Evolutionary conservation across 768 basidiomycete species (phyloP), one percentile per base, ranked within the genome.

Genomic region (Suillus discolor): DNA sequence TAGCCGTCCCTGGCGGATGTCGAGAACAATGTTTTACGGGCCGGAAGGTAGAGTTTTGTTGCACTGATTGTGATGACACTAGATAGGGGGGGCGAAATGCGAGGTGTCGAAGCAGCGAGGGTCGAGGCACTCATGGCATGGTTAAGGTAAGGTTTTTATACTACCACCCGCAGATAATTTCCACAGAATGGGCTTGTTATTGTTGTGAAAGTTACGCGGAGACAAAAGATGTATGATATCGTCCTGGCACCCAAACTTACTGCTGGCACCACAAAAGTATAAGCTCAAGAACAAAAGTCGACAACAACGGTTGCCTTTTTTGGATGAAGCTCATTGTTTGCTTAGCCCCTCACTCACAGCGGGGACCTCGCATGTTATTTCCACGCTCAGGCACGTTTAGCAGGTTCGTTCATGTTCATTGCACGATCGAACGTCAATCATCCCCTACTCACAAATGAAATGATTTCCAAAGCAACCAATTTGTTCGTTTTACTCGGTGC

Each of bases 231-330:
- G 51, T 36, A 12, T n/a, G n/a, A n/a, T 4, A 62, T 62, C 38
- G 62, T 51, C 62, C 28, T 62, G 4, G 5, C 34, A 55, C 20
- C 45, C 18, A 51, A 5, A 39, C 4, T 13, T 4, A 12, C 5
- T 20, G 36, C 54, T 55, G 54, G 54, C 20, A 34, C 11, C 9
- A 55, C 31, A 54, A 54, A 25, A 25, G 25, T 54, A 1, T 2
- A 12, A 15, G 25, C 20, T 20, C 2, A 6, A 55, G 31, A 31
- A 55, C 31, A 55, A 55, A 34, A 55, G 31, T 18, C 51, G 53
- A 51, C 39, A 18, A 77, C 68, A 72, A 75, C 61, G 57, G 68
- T 60, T 72, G 69, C 75, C 64, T 31, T 57, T 41, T 72, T 65
- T 2, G 72, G 73, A 57, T 4, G 0, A 18, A n/a, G 54, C 54